Conservation (phyloP, 164 flowering plant genomes). For the Chimonanthus praecox region DNA sequence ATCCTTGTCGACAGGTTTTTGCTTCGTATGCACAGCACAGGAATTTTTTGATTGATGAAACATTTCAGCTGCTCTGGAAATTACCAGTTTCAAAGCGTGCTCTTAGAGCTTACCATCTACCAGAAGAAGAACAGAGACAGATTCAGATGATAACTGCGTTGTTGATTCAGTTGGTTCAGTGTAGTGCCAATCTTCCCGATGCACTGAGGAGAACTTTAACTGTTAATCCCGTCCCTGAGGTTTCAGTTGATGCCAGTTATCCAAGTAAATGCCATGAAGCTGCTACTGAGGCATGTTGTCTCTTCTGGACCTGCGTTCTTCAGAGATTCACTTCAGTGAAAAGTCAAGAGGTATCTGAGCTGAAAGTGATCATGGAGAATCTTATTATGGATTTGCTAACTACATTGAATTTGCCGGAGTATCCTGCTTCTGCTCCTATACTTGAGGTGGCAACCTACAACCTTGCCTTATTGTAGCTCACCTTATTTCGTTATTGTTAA, state of each 20-base stretch:
- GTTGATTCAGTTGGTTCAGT: slow-evolving; percentile 84
- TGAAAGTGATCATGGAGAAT: slow-evolving; percentile 80
- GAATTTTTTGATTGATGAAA: slow-evolving; percentile 72
- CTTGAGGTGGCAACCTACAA: slow-evolving; percentile 55
- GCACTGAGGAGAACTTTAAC: slow-evolving; percentile 42
- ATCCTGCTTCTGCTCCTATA: slow-evolving; percentile 84
- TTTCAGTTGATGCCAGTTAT: slow-evolving; percentile 49
- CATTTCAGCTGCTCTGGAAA: slow-evolving; percentile 74
- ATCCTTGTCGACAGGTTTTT: slow-evolving; percentile 56
- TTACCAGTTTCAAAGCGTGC: slow-evolving; percentile 78
- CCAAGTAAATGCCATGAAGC: slow-evolving; percentile 70
- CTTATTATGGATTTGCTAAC: slow-evolving; percentile 77
- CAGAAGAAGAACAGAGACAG: slow-evolving; percentile 94
- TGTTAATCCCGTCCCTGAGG: slow-evolving; percentile 46
- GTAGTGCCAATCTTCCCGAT: slow-evolving; percentile 73
- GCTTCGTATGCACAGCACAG: slow-evolving; percentile 77
- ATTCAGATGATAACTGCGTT: slow-evolving; percentile 93
- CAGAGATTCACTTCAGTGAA: slow-evolving; percentile 68
- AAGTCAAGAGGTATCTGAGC: slow-evolving; percentile 65
- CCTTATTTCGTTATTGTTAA: slow-evolving; percentile 17
- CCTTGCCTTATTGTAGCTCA: neutral
- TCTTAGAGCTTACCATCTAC: slow-evolving; percentile 71
- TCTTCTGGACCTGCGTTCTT: slow-evolving; percentile 91
- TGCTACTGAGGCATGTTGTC: slow-evolving; percentile 72
- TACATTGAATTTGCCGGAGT: slow-evolving; percentile 87